These are phyloP conservation scores for Penicillium arizonense DNA, from an alignment of 495 filamentous ascomycete genomes.

Conservation along the genomic window DNA sequence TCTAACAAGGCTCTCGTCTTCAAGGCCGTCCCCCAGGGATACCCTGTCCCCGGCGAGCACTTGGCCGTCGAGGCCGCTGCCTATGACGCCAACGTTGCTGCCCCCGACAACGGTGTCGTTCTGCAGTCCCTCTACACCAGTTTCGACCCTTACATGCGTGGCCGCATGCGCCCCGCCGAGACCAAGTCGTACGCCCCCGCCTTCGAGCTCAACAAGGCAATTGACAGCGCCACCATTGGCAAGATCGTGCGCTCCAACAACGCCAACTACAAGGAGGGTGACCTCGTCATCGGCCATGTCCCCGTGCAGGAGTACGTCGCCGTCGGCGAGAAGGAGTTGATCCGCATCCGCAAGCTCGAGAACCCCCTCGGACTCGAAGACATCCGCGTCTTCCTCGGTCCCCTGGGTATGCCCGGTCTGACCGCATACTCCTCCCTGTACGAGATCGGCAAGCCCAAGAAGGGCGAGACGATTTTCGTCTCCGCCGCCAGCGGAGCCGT, in stretches of 20 bases:
- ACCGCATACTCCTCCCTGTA: conserved; percentile 80
- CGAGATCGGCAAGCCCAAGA: conserved; percentile 80
- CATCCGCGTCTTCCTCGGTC: conserved; percentile 58
- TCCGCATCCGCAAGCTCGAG: conserved; percentile 33
- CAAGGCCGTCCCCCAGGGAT: conserved; percentile 65
- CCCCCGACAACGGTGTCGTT: conserved; percentile 68
- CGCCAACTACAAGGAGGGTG: conserved; percentile 60
- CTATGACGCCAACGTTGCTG: conserved; percentile 63
- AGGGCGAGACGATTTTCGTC: conserved; percentile 87
- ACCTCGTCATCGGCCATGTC: conserved; percentile 59
- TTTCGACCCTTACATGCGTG: conserved; percentile 87
- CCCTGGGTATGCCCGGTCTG: conserved; percentile 84
- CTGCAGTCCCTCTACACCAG: conserved; percentile 74
- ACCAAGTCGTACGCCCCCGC: conserved; percentile 63
- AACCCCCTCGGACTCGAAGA: conserved; percentile 47
- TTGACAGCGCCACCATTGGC: conserved; percentile 56
- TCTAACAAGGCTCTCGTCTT: conserved; percentile 81
- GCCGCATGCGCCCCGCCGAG: conserved; percentile 53
- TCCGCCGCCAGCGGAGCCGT: conserved; percentile 81
- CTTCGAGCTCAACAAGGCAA: conserved; percentile 54
- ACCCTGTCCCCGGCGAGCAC: conserved; percentile 71
- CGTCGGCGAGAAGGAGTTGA: conserved; percentile 28
- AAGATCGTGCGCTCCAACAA: conserved; percentile 67
- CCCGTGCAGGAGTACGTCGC: conserved; percentile 61
- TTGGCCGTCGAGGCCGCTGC: conserved; percentile 63